Conservation (phyloP, 441 rosid genomes). For the Euphorbia corollata region DNA sequence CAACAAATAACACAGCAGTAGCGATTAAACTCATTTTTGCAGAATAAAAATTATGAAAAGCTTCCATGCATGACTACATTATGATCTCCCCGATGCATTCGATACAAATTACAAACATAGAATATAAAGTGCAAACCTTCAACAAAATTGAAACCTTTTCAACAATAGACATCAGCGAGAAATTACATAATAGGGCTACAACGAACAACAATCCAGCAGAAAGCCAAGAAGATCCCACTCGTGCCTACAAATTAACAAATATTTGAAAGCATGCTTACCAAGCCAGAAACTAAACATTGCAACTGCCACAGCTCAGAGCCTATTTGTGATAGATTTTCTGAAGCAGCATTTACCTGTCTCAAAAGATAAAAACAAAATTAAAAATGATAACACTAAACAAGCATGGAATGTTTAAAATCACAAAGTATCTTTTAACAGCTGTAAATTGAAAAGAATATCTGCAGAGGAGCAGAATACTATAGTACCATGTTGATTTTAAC, state of each 20-base stretch:
- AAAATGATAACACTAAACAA: constrained; percentile 9
- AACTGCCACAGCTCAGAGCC: constrained; percentile 54
- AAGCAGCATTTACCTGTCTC: constrained; percentile 61
- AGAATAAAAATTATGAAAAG: too few species aligned
- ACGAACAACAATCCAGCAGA: not conserved
- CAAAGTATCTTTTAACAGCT: not conserved
- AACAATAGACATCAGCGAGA: not conserved
- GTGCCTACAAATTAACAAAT: not conserved
- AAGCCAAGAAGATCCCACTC: not conserved
- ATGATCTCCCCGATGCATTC: not conserved
- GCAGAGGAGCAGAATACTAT: not conserved
- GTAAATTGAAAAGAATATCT: not conserved
- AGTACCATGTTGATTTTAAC: not conserved
- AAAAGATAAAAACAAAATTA: constrained; percentile 13
- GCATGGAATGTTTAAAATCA: not conserved
- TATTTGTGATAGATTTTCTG: constrained; percentile 52
- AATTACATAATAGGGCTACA: not conserved
- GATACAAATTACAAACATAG: not conserved
- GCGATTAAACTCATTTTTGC: too few species aligned
- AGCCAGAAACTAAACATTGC: constrained; percentile 51
- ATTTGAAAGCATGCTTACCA: constrained; percentile 46
- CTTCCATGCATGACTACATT: not conserved
- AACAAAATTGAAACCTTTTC: not conserved
- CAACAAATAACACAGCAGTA: not conserved
- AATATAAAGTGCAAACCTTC: not conserved